Percentiles rank a stretch among this genome's conserved stretches.
Evolutionary conservation across 345 rosid species (phyloP).

Genomic region (Linum lewisii): DNA sequence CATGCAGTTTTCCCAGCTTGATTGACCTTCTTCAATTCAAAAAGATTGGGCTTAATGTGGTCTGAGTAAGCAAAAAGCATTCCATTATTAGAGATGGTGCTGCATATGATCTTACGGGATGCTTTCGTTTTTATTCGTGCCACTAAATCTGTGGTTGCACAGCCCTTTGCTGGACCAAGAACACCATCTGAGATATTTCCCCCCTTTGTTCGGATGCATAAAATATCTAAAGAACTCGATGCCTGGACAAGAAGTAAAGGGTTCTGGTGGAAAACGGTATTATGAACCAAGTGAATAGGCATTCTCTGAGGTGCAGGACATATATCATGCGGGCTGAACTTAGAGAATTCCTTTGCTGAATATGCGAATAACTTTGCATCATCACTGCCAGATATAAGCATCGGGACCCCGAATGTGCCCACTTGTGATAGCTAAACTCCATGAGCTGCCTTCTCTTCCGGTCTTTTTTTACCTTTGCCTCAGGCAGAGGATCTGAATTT

Average conservation of each 20-base stretch:
- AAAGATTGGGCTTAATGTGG: conserved; percentile 49
- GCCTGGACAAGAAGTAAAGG: conserved; percentile 77
- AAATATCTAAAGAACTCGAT: conserved; percentile 52
- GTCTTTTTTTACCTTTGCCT: conserved; percentile 38
- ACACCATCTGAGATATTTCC: conserved; percentile 20
- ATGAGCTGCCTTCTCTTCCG: conserved; percentile 44
- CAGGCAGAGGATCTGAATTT: conserved; percentile 53
- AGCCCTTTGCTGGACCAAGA: conserved; percentile 38
- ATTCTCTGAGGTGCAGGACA: conserved; percentile 96
- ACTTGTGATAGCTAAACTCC: conserved; percentile 61
- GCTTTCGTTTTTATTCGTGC: conserved; percentile 71
- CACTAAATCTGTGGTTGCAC: conserved; percentile 46
- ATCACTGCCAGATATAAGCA: conserved; percentile 96
- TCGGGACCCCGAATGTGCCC: conserved; percentile 94
- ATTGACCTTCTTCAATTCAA: conserved; percentile 49
- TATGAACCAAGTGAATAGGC: conserved; percentile 57
- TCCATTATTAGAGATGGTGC: conserved; percentile 70
- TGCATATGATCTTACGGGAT: conserved; percentile 69
- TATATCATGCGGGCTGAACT: conserved; percentile 86
- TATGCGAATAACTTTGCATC: conserved; percentile 91
- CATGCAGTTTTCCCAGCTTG: conserved; percentile 38
- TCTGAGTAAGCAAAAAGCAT: conserved; percentile 74
- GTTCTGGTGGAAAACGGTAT: conserved; percentile 39
- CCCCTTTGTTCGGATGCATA: conserved; percentile 35
- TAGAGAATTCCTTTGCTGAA: conserved; percentile 70